phyloP scores from a whole-genome alignment of 495 filamentous ascomycete species.

The Coniosporium apollinis region DNA sequence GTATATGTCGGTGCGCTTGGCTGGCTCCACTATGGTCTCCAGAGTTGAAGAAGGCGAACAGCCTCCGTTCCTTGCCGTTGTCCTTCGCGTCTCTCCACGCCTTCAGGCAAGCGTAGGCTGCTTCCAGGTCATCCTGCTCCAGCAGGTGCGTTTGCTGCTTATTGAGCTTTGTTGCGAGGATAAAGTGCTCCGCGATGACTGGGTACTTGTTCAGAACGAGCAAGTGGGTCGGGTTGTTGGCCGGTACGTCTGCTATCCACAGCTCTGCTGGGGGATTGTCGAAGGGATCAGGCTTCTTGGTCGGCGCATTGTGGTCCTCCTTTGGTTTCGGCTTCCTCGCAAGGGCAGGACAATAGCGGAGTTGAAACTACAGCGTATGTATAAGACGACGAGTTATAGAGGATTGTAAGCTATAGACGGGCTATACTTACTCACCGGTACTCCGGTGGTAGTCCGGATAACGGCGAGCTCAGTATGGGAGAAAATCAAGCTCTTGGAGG shows the following conservation, averaged over 20 bases:
- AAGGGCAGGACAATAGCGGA: slow-evolving; percentile 63
- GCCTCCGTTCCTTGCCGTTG: slow-evolving; percentile 11
- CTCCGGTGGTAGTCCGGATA: slow-evolving; percentile 10
- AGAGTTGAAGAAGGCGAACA: slow-evolving; percentile 77
- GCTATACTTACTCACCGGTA: slow-evolving; percentile 13
- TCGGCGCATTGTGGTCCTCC: slow-evolving; percentile 22
- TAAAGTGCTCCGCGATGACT: slow-evolving; percentile 63
- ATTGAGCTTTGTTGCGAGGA: slow-evolving; percentile 52
- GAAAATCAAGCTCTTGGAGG: slow-evolving; percentile 13
- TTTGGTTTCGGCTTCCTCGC: slow-evolving; percentile 47
- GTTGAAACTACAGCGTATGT: slow-evolving; percentile 42
- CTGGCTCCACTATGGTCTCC: slow-evolving; percentile 61
- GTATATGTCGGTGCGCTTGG: slow-evolving; percentile 65
- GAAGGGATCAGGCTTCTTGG: slow-evolving; percentile 54
- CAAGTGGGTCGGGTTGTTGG: slow-evolving; percentile 36
- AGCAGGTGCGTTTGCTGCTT: slow-evolving; percentile 53
- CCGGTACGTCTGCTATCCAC: slow-evolving; percentile 39
- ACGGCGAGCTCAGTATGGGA: slow-evolving; percentile 16
- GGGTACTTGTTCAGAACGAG: slow-evolving; percentile 74
- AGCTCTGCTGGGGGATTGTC: slow-evolving; percentile 45
- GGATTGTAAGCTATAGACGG: too few species aligned
- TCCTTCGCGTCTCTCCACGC: slow-evolving; percentile 30
- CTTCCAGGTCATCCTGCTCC: slow-evolving; percentile 46
- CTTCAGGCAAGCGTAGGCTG: slow-evolving; percentile 45
- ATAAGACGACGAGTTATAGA: too few species aligned